These are phyloP conservation scores for Phytophthora hibernalis DNA, from an alignment of 352 stramenopile species.

Conservation along the genomic window DNA sequence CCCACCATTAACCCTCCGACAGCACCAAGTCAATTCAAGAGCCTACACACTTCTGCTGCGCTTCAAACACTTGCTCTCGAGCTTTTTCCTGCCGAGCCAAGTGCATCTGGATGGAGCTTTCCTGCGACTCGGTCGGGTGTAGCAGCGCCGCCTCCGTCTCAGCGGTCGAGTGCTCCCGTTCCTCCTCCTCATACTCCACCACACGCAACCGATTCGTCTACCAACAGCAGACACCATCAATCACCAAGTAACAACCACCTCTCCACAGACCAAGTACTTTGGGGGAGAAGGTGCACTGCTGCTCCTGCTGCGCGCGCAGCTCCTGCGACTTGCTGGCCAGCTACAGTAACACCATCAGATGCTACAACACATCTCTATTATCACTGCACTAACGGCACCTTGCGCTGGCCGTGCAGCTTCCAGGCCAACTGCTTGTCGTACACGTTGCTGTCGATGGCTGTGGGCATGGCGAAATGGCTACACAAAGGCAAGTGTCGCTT, in stretches of 20 bases:
- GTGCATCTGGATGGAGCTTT: slow-evolving; percentile 67
- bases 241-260: background rate
- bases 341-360: slow-evolving; percentile 19
- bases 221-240: background rate
- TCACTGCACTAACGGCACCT: slow-evolving; percentile 26
- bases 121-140: slow-evolving; percentile 63
- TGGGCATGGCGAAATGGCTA: background rate
- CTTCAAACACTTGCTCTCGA: slow-evolving; percentile 44
- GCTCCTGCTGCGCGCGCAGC: slow-evolving; percentile 45
- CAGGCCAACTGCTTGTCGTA: slow-evolving; percentile 76
- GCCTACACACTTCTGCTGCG: slow-evolving; percentile 49
- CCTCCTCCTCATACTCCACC: slow-evolving; percentile 11
- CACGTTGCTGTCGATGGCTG: slow-evolving; percentile 27
- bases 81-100: slow-evolving; percentile 63
- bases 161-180: background rate
- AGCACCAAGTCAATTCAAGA: background rate
- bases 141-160: slow-evolving; percentile 31
- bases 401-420: slow-evolving; percentile 62
- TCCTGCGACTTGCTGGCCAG: slow-evolving; percentile 52
- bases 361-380: background rate
- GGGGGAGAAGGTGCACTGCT: slow-evolving; percentile 69
- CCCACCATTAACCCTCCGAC: background rate
- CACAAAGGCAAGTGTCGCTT: slow-evolving; percentile 5
- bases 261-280: slow-evolving; percentile 39
- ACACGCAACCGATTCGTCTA: slow-evolving; percentile 21